Evolutionary conservation across 2,329 filamentous ascomycete genomes (phyloP).

Genomic region (Pleurostoma richardsiae): DNA sequence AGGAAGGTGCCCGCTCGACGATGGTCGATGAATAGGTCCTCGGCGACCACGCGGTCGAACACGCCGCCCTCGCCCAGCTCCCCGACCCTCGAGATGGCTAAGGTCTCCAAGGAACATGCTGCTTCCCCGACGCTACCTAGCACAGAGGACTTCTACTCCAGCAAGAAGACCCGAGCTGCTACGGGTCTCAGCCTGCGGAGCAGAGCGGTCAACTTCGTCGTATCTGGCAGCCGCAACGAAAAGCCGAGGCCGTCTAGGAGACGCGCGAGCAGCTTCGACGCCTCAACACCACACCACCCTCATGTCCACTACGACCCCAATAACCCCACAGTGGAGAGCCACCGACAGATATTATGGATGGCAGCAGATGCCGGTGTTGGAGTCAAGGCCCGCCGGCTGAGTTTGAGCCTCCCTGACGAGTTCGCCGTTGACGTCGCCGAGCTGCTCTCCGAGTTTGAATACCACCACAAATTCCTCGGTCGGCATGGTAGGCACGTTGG

Average conservation of each 20-base stretch:
- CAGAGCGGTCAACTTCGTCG: constrained; percentile 42
- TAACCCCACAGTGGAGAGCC: constrained; percentile 11
- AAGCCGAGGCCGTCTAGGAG: constrained; percentile 17
- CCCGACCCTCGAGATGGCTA: constrained; percentile 33
- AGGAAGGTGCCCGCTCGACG: constrained; percentile 27
- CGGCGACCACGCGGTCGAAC: constrained; percentile 39
- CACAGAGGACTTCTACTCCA: constrained; percentile 34
- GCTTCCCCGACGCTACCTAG: constrained; percentile 27
- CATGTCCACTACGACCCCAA: constrained; percentile 17
- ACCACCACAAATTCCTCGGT: constrained; percentile 64
- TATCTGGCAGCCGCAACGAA: constrained; percentile 17
- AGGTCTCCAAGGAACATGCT: constrained; percentile 8
- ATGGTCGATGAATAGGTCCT: constrained; percentile 41
- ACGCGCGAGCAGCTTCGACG: constrained; percentile 47
- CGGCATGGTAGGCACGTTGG: constrained; percentile 72
- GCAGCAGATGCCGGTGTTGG: constrained; percentile 67
- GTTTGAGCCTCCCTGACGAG: constrained; percentile 67
- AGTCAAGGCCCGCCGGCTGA: constrained; percentile 74
- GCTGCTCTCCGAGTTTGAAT: constrained; percentile 65
- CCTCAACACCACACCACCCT: constrained; percentile 19
- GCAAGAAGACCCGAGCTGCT: constrained; percentile 45
- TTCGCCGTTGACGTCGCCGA: constrained; percentile 68
- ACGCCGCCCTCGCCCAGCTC: constrained; percentile 46
- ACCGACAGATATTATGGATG: constrained; percentile 24
- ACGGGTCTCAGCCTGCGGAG: constrained; percentile 46